Conservation (phyloP, 345 rosid species). For the Linum trigynum region DNA sequence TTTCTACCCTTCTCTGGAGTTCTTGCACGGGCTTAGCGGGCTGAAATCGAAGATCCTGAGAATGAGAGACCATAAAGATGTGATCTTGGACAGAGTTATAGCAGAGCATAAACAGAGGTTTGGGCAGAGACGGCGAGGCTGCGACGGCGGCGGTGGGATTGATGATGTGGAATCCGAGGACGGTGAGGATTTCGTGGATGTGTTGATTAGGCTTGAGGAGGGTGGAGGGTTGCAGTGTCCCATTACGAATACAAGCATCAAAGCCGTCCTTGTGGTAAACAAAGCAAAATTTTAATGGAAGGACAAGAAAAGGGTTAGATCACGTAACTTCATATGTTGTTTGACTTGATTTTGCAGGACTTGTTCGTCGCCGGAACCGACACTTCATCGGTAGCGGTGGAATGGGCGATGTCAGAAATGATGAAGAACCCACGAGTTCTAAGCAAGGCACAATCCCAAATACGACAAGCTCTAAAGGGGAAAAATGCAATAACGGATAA, state of each 20-base stretch:
- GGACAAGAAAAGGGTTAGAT: no score
- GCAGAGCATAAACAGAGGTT: constrained; percentile 4
- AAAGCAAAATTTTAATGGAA: no score
- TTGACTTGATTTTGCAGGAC: background rate
- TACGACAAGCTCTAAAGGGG: constrained; percentile 7
- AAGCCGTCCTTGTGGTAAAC: constrained; percentile 12
- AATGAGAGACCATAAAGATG: background rate
- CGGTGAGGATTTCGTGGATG: constrained; percentile 10
- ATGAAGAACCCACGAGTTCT: constrained; percentile 13
- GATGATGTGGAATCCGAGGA: background rate
- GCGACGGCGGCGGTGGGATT: no score
- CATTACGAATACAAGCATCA: constrained; percentile 1
- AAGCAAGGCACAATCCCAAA: constrained; percentile 13
- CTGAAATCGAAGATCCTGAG: background rate
- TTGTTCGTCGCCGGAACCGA: constrained; percentile 11
- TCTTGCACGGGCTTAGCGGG: constrained; percentile 6
- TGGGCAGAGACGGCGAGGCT: background rate
- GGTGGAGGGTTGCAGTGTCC: constrained; percentile 10
- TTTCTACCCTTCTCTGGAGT: background rate
- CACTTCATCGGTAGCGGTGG: constrained; percentile 11
- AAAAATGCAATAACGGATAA: constrained; percentile 6
- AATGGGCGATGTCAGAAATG: constrained; percentile 16
- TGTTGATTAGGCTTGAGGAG: constrained; percentile 8
- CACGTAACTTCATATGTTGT: no score
- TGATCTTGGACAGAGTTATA: constrained; percentile 1